Conservation (phyloP, 2,329 filamentous ascomycete genomes). For the Aotearoamyces nothofagi region DNA sequence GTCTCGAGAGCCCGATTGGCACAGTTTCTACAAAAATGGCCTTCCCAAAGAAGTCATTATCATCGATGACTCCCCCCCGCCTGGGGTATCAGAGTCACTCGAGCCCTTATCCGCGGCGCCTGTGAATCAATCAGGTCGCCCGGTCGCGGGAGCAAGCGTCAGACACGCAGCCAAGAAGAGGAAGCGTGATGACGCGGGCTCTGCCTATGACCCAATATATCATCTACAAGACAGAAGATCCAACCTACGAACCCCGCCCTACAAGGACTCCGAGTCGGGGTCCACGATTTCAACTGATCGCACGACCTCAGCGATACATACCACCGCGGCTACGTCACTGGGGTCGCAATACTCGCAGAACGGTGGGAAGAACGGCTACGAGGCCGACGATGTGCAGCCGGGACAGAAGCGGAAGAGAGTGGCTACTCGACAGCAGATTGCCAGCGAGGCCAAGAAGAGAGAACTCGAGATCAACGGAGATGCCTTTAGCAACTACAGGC, state of each 20-base stretch:
- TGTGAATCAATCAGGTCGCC: conserved; percentile 8
- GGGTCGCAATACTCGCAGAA: conserved; percentile 48
- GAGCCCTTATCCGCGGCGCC: conserved; percentile 23
- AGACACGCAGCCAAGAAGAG: conserved; percentile 62
- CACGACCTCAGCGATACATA: conserved; percentile 66
- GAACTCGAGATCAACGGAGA: conserved; percentile 58
- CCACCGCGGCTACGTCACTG: conserved; percentile 78
- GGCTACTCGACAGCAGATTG: conserved; percentile 60
- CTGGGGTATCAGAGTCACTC: conserved; percentile 19
- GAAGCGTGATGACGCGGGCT: conserved; percentile 35
- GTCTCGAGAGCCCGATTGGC: conserved; percentile 53
- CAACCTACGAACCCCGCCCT: conserved; percentile 55
- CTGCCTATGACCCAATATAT: conserved; percentile 54
- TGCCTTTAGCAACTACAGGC: conserved; percentile 65
- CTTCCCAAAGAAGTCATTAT: conserved; percentile 75
- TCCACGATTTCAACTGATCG: conserved; percentile 71
- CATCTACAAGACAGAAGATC: conserved; percentile 54
- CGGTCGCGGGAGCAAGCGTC: conserved; percentile 20
- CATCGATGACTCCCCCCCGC: conserved; percentile 54
- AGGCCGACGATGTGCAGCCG: conserved; percentile 48
- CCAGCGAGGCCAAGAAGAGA: conserved; percentile 67
- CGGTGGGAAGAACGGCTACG: conserved; percentile 43
- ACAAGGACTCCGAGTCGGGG: conserved; percentile 47
- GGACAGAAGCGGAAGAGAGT: conserved; percentile 82
- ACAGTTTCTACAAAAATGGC: conserved; percentile 69